Base-by-base conservation (phyloP, 495 filamentous ascomycete species). In the Podospora appendiculata region DNA sequence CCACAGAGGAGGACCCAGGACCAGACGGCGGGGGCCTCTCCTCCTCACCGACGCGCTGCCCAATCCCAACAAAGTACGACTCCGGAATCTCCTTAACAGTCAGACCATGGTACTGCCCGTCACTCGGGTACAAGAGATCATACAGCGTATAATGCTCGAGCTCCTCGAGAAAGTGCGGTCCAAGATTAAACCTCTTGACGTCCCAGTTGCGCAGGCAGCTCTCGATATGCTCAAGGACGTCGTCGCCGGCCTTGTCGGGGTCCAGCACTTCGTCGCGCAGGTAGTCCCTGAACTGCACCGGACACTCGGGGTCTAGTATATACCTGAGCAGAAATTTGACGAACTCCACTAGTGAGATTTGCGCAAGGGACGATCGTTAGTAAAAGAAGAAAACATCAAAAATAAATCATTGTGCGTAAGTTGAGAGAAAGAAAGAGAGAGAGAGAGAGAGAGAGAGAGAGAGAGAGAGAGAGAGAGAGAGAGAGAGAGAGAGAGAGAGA, bases 181-280 rank as follows among this genome's bases (percentile, higher is more conserved):
- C 45, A 14, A 55, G 55, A 4, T 17, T 10, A 32, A 32, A 55
- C 5, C 41, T 9, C 45, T 18, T 33, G 14, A 55, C 57, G 1
- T 50, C 32, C 8, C 50, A 44, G 32, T 55, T 54, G 9, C 34
- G 19, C 14, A 25, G 25, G 39, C 52, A 36, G 32, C 48, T 13
- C 16, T 12, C n/a, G 6, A 52, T 36, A n/a, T 57, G 18, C 3
- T 40, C 35, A 32, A 35, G 45, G 16, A 32, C 12, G n/a, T 25
- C 8, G 19, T 47, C 25, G 19, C 40, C 10, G 8, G 51, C 51
- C 8, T 54, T 41, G 19, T 32, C 39, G 9, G 32, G 43, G 36
- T 10, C 5, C 25, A 58, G 47, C 0, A 58, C 56, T 19, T 42
- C 45, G 0, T 53, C 45, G 32, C 46, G 36, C 7, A 60, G 33